Evolutionary conservation across 352 stramenopile genomes (phyloP), one percentile per base, ranked within the genome.

Genomic region (Lagenidium giganteum): DNA sequence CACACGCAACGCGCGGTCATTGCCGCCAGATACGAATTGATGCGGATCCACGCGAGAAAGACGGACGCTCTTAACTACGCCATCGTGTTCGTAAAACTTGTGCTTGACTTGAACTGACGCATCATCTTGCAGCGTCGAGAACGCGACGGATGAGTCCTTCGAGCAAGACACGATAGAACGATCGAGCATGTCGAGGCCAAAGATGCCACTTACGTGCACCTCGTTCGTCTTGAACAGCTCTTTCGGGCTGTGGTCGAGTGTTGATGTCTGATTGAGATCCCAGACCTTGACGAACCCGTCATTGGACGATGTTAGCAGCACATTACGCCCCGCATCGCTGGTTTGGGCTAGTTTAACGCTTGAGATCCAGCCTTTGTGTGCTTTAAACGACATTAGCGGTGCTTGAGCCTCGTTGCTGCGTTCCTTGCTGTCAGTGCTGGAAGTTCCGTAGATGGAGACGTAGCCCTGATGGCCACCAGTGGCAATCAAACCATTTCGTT

Each of bases 321-420:
- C 18, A 35, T 80, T 78, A 7, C 40, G 20, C 22, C 52, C 55
- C 0, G 37, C 42, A 4, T n/a, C 40, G 6, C 48, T 29, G 23
- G 64, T 72, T 44, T 31, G 61, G 3, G 61, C 41, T 24, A 83
- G 54, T 21, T 50, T 80, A 5, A 78, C 43, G 28, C 58, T 57
- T 34, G 70, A 77, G 44, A 83, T 48, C 70, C 70, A 83, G 1
- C 67, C 67, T 13, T 36, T 62, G 36, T 83, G 70, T 0, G 70
- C 70, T 21, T 64, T 69, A 27, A 83, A 83, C 2, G 67, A 69
- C 47, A 83, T 64, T n/a, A 80, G 39, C 21, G 70, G 67, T 1
- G 28, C 24, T 20, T 23, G 29, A 14, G 22, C 23, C 17, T 23
- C 29, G 0, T 39, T 25, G n/a, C 47, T 35, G 37, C 60, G 34